These are phyloP conservation scores for Setaria italica DNA, from an alignment of 202 grass and related monocot genomes.

Conservation along the genomic window DNA sequence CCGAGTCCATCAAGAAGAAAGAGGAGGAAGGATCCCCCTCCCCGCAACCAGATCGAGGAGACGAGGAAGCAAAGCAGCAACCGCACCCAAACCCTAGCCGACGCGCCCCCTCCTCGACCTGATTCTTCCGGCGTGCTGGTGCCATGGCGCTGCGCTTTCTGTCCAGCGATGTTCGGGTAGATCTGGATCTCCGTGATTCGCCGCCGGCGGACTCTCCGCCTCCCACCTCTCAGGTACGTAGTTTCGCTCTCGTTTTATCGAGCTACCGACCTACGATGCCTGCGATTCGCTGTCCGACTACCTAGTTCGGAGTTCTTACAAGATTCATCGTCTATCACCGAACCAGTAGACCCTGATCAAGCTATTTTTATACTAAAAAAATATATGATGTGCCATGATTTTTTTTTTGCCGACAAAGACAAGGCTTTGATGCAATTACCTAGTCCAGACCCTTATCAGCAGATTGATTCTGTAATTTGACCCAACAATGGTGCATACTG, in stretches of 20 bases:
- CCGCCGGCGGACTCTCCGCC: not conserved
- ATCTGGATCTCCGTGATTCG: not conserved
- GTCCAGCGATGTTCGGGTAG: not conserved
- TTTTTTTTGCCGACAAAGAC: not conserved
- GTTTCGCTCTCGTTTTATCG: not conserved
- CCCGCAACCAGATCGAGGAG: too few relatives aligned
- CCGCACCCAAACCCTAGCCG: not conserved
- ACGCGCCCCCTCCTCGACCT: not conserved
- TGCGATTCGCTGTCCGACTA: not conserved
- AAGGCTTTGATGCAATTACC: not conserved
- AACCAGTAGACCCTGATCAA: not conserved
- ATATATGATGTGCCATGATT: not conserved
- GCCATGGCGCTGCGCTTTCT: not conserved
- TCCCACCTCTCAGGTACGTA: conserved; percentile 16
- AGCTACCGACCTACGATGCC: not conserved
- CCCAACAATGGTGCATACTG: not conserved
- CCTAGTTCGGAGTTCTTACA: not conserved
- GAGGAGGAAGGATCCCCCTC: too few relatives aligned
- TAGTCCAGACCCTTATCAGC: conserved; percentile 2
- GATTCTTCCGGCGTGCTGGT: not conserved
- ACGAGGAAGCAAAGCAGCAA: not conserved
- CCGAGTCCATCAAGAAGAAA: too few relatives aligned
- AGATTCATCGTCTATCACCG: not conserved
- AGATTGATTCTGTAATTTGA: conserved; percentile 25
- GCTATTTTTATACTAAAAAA: not conserved